Evolutionary conservation across 345 rosid genomes (phyloP), one percentile per base, ranked within the genome.

Genomic region (Cardamine resedifolia): DNA sequence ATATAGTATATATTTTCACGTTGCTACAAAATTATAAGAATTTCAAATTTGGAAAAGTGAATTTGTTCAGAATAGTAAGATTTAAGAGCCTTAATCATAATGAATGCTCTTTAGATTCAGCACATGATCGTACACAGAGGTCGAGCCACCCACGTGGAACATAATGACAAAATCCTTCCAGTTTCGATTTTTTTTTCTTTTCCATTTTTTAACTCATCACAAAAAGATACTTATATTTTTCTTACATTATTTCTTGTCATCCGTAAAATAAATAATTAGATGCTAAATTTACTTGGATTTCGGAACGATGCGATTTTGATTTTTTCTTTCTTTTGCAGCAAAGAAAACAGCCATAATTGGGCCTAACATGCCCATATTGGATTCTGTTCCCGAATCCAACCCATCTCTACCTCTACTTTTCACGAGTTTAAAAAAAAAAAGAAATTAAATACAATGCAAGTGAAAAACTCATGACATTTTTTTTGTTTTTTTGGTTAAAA

Each of bases 91-190:
- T 62, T 62, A 55, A 67, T 60, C 55, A 51, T 67, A 59, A 43
- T 75, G 65, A 69, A 69, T 76, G 75, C 65, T 55, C 70, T 43
- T 6, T 76, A 76, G 74, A 76, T 75, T 75, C 70, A 68, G 74
- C 74, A 68, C 70, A 68, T 68, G 79, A 66, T 58, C 30, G 52
- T 65, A 74, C 60, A 66, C 66, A 74, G 71, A 56, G 65, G 62
- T 60, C 78, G 73, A 60, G 78, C 68, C 64, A 69, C 69, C 79
- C 75, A 76, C 75, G 74, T 76, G 75, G 75, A 69, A 76, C 52
- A 69, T 68, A 63, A 52, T 68, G 70, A 76, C 75, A 76, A 62
- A 55, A 69, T 68, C 70, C 23, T 36, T 43, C 21, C 41, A 43
- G 2, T 30, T 41, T 39, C 12, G 4, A 8, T 19, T 20, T 16